These are phyloP conservation scores for Pseudogymnoascus sp. DNA, from an alignment of 2,329 filamentous ascomycete species.

Conservation along the genomic window DNA sequence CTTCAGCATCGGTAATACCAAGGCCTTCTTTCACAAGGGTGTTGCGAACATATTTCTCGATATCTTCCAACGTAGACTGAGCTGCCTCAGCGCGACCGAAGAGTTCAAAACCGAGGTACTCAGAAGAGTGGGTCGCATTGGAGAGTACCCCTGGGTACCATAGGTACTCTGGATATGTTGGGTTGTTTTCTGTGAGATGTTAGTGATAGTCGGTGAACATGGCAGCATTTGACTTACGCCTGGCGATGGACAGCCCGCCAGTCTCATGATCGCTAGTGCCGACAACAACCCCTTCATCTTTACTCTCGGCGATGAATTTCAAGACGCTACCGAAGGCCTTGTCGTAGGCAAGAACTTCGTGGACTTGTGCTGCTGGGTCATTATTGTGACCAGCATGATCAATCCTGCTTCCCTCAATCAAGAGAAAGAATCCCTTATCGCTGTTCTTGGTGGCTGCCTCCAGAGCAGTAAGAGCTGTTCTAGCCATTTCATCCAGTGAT, in stretches of 20 bases:
- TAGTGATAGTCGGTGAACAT: neutral
- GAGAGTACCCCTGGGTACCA: constrained; percentile 81
- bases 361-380: constrained; percentile 74
- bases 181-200: constrained; percentile 40
- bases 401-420: constrained; percentile 95
- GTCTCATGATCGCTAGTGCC: constrained; percentile 95
- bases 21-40: constrained; percentile 61
- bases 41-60: constrained; percentile 54
- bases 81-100: constrained; percentile 36
- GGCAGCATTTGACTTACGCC: constrained; percentile 44
- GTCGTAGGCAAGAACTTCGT: constrained; percentile 94
- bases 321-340: constrained; percentile 72
- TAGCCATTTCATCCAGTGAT: constrained; percentile 83
- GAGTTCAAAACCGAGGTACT: constrained; percentile 59
- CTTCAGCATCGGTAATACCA: constrained; percentile 65
- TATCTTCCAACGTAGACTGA: constrained; percentile 32
- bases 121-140: constrained; percentile 67
- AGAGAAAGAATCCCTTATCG: constrained; percentile 93
- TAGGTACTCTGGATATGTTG: constrained; percentile 55
- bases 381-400: constrained; percentile 89
- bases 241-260: constrained; percentile 73
- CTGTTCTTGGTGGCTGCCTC: constrained; percentile 72
- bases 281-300: constrained; percentile 71
- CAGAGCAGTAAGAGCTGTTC: constrained; percentile 69
- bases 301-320: constrained; percentile 70